A percentile compares a stretch with the other conserved stretches of the same genome.
These are phyloP conservation scores for Fraxinus nigra DNA, from an alignment of 305 asterid genomes.

Conservation along the genomic window DNA sequence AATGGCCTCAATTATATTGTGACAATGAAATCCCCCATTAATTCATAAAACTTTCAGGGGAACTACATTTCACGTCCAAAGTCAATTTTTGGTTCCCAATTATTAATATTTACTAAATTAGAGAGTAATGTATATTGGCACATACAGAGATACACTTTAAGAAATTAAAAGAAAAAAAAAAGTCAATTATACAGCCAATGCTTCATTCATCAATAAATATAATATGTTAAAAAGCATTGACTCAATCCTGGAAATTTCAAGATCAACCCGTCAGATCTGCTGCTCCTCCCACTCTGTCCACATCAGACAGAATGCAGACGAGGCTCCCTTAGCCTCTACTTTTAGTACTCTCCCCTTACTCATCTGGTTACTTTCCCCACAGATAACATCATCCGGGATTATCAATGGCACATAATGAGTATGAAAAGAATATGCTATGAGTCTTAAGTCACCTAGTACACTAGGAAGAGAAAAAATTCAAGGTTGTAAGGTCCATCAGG, in stretches of 20 bases:
- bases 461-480: neutral
- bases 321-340: neutral
- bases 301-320: neutral
- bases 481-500: neutral
- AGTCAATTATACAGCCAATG: neutral
- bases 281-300: neutral
- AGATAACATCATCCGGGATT: neutral
- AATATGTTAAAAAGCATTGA: neutral
- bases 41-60: neutral
- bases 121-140: neutral
- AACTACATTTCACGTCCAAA: neutral
- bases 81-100: neutral
- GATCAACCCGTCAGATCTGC: neutral
- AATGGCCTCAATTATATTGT: constrained; percentile 5
- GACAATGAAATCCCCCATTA: neutral
- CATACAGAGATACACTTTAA: neutral
- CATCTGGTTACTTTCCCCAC: neutral
- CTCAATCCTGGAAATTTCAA: neutral
- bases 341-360: neutral
- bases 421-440: neutral
- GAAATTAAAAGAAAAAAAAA: neutral
- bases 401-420: neutral
- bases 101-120: constrained; percentile 2
- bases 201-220: neutral
- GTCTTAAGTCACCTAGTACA: neutral